Evolutionary conservation across 176 grass and related monocot species (phyloP).

Genomic region (Carex scoparia): DNA sequence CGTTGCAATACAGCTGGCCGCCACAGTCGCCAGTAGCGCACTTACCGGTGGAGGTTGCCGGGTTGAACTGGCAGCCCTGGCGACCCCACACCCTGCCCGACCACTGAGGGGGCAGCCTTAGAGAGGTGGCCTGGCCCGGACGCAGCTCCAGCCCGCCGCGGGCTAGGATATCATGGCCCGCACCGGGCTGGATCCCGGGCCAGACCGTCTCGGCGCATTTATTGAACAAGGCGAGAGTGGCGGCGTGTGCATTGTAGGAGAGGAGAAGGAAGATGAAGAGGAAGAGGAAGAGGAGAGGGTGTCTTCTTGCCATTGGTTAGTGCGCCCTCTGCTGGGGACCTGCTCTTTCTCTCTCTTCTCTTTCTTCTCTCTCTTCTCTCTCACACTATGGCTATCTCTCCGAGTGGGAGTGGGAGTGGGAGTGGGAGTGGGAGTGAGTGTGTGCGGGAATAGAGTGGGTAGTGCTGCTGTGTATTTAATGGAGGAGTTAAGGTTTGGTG

Average conservation of each 20-base stretch:
- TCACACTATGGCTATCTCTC: not conserved
- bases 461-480: not conserved
- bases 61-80: conserved; percentile 64
- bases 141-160: conserved; percentile 55
- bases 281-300: not conserved
- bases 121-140: conserved; percentile 41
- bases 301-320: not conserved
- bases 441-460: not conserved
- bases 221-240: conserved; percentile 81
- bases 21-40: conserved; percentile 93
- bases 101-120: conserved; percentile 59
- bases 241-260: conserved; percentile 24
- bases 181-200: conserved; percentile 86
- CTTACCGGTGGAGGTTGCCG: conserved; percentile 35
- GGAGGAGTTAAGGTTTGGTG: not conserved
- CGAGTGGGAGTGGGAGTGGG: not conserved
- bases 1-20: conserved; percentile 66
- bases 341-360: not conserved
- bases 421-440: not conserved
- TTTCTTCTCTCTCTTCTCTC: not conserved
- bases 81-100: conserved; percentile 88
- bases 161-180: conserved; percentile 48
- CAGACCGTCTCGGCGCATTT: conserved; percentile 78
- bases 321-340: not conserved
- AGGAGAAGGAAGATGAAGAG: conserved; percentile 18